Evolutionary conservation across 2,329 filamentous ascomycete species (phyloP).

Genomic region (Stagonosporopsis rhizophila): DNA sequence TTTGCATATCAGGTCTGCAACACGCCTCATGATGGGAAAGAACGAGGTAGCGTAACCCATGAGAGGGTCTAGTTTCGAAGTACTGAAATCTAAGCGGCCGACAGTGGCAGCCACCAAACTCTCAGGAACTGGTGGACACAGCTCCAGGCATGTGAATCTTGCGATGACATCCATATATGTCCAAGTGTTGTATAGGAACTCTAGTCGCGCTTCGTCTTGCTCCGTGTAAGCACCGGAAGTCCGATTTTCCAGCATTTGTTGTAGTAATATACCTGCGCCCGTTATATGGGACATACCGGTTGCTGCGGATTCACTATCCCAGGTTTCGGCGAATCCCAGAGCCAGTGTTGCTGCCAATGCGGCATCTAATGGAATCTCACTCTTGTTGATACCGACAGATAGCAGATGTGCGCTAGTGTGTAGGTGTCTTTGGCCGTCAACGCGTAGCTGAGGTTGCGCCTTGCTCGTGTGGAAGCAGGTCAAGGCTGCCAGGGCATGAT

Average conservation of each 20-base stretch:
- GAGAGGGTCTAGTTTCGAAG: conserved; percentile 63
- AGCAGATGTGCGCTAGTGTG: conserved; percentile 65
- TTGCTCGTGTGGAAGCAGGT: conserved; percentile 70
- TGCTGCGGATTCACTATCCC: conserved; percentile 67
- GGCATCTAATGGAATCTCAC: conserved; percentile 66
- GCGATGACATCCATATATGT: conserved; percentile 76
- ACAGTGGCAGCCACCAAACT: conserved; percentile 36
- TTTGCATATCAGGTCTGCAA: conserved; percentile 67
- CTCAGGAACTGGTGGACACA: conserved; percentile 59
- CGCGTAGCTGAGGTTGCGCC: conserved; percentile 61
- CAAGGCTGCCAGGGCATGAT: conserved; percentile 71
- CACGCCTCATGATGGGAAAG: conserved; percentile 70
- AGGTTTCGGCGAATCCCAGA: conserved; percentile 71
- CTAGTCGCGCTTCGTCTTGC: conserved; percentile 55
- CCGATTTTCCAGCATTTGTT: conserved; percentile 61
- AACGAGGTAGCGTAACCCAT: conserved; percentile 72
- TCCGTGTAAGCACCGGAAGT: conserved; percentile 45
- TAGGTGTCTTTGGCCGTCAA: conserved; percentile 70
- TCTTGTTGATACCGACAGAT: conserved; percentile 58
- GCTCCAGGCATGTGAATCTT: conserved; percentile 67
- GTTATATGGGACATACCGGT: conserved; percentile 71
- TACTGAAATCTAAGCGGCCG: conserved; percentile 8
- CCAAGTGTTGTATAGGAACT: conserved; percentile 73
- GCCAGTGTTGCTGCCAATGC: conserved; percentile 71
- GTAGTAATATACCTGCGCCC: conserved; percentile 67